Evolutionary conservation across 352 stramenopile genomes (phyloP).

Genomic region (Globisporangium sylvaticum): DNA sequence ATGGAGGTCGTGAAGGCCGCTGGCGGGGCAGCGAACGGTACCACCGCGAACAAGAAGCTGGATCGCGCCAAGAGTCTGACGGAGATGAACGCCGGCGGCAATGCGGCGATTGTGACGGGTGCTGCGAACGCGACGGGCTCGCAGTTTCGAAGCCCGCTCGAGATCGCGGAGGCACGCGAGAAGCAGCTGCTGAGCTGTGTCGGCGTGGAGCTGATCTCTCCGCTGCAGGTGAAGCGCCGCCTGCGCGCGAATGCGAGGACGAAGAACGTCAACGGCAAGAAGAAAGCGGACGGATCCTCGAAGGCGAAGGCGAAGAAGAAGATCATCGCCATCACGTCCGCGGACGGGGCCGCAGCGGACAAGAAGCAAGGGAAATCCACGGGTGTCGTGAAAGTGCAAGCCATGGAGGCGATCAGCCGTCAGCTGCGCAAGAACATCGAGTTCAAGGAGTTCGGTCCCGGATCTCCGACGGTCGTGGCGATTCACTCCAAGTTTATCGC

Average conservation of each 20-base stretch:
- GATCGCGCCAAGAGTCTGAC: slow-evolving; percentile 40
- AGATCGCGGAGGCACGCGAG: slow-evolving; percentile 78
- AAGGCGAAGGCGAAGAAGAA: slow-evolving; percentile 49
- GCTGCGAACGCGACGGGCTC: slow-evolving; percentile 15
- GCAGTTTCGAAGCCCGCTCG: slow-evolving; percentile 56
- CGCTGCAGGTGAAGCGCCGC: slow-evolving; percentile 77
- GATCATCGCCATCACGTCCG: slow-evolving; percentile 18
- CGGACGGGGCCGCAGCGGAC: slow-evolving; percentile 24
- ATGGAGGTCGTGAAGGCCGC: slow-evolving; percentile 50
- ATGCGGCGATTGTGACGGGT: slow-evolving; percentile 16
- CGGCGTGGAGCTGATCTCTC: slow-evolving; percentile 78
- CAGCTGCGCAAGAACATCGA: slow-evolving; percentile 90
- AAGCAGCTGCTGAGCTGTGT: slow-evolving; percentile 80
- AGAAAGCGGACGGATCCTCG: slow-evolving; percentile 27
- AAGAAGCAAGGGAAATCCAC: slow-evolving; percentile 46
- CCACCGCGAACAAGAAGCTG: slow-evolving; percentile 19
- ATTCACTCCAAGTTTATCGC: slow-evolving; percentile 97
- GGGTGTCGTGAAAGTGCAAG: slow-evolving; percentile 86
- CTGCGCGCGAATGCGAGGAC: slow-evolving; percentile 57
- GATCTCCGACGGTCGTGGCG: slow-evolving; percentile 90
- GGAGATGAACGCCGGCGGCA: slow-evolving; percentile 26
- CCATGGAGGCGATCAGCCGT: slow-evolving; percentile 87
- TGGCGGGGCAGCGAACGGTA: background rate
- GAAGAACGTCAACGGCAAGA: slow-evolving; percentile 44
- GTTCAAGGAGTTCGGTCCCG: slow-evolving; percentile 88